These are phyloP conservation scores for Hemisphaericaspora subhashii DNA, from an alignment of 1,139 yeast genomes.

Conservation along the genomic window DNA sequence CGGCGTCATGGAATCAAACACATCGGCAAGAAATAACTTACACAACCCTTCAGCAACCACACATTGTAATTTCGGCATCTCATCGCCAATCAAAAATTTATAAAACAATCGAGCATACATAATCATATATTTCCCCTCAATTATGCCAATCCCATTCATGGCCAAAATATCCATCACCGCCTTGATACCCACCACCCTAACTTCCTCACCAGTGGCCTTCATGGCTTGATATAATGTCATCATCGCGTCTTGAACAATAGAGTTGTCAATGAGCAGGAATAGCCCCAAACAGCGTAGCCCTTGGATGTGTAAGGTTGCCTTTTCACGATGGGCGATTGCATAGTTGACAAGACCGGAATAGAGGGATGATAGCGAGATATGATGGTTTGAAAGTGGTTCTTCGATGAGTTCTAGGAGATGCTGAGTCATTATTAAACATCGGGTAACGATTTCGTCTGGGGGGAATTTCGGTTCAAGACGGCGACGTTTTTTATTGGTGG, in stretches of 20 bases:
- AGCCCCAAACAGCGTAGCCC: constrained; percentile 81
- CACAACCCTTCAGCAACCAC: constrained; percentile 86
- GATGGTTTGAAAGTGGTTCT: constrained; percentile 63
- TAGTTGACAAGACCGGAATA: constrained; percentile 81
- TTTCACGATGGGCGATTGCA: constrained; percentile 64
- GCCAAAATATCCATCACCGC: constrained; percentile 78
- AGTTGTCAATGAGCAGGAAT: constrained; percentile 69
- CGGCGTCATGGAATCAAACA: constrained; percentile 35
- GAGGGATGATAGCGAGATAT: constrained; percentile 69
- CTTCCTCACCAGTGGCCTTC: constrained; percentile 61
- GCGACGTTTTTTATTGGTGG: constrained; percentile 30
- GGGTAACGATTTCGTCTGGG: constrained; percentile 52
- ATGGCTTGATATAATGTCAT: constrained; percentile 61
- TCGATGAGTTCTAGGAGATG: constrained; percentile 69
- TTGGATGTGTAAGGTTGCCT: constrained; percentile 56
- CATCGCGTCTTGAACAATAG: constrained; percentile 65
- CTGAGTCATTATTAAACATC: constrained; percentile 70
- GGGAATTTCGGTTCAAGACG: constrained; percentile 40
- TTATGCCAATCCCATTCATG: constrained; percentile 68
- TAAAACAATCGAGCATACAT: constrained; percentile 68
- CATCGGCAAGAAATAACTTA: constrained; percentile 77
- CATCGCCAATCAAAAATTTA: constrained; percentile 58
- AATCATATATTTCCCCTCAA: constrained; percentile 63
- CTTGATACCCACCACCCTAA: constrained; percentile 63
- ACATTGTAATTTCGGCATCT: constrained; percentile 69